A percentile compares a stretch with the other conserved stretches of the same genome.
Evolutionary conservation across 345 rosid species (phyloP).

Genomic region (Psidium friedrichsthalianum): DNA sequence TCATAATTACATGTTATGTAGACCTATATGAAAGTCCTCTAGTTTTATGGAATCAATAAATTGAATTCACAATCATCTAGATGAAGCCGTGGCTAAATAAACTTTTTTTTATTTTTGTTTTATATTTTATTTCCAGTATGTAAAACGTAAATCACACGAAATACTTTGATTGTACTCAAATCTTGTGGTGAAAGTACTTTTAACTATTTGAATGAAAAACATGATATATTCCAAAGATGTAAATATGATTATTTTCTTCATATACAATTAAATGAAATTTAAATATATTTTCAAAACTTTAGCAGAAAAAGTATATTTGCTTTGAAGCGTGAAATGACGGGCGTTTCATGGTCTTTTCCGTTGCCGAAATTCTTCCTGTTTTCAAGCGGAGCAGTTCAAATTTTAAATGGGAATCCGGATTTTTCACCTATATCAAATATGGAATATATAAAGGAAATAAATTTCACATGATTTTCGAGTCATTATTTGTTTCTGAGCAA

Average conservation of each 20-base stretch:
- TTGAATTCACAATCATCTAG: background rate
- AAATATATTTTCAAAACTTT: background rate
- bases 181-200: background rate
- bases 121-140: background rate
- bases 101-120: background rate
- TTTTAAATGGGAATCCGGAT: background rate
- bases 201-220: background rate
- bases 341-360: background rate
- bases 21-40: background rate
- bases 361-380: background rate
- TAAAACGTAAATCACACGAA: background rate
- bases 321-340: background rate
- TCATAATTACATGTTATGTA: background rate
- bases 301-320: background rate
- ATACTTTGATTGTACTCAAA: background rate
- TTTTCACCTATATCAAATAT: background rate
- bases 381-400: background rate
- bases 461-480: background rate
- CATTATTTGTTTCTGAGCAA: background rate
- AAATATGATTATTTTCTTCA: background rate
- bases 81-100: background rate
- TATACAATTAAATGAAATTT: background rate
- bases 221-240: background rate
- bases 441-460: background rate
- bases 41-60: background rate